Evolutionary conservation across 495 filamentous ascomycete species (phyloP).

Genomic region (Penicillium egyptiacum): DNA sequence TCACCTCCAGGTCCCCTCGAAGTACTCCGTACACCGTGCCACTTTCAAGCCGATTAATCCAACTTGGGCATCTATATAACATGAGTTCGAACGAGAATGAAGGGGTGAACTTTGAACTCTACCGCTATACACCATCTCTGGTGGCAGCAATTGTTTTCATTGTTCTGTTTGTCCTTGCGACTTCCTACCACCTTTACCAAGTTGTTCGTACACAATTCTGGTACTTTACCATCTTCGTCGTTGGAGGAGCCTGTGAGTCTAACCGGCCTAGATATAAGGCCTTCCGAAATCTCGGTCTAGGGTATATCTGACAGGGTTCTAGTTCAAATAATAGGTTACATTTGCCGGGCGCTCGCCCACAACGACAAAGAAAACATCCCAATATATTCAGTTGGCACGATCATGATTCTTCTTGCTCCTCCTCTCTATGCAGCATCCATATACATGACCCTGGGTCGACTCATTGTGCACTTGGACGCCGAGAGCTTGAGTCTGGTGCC

Average conservation of each 20-base stretch:
- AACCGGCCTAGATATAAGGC: neutral
- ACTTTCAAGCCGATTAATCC: neutral
- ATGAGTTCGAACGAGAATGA: neutral
- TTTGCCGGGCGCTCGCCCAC: constrained; percentile 43
- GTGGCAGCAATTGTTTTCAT: constrained; percentile 10
- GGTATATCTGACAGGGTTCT: neutral
- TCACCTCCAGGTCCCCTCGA: neutral
- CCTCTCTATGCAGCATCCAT: constrained; percentile 53
- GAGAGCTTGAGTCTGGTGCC: constrained; percentile 27
- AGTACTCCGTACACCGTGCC: neutral
- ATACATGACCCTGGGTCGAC: constrained; percentile 54
- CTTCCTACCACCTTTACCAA: constrained; percentile 11
- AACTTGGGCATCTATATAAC: neutral
- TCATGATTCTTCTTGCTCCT: constrained; percentile 42
- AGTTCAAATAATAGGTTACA: constrained; percentile 58
- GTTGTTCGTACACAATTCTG: constrained; percentile 51
- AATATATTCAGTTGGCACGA: constrained; percentile 30
- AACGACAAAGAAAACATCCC: constrained; percentile 13
- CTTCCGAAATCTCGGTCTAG: neutral
- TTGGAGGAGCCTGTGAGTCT: constrained; percentile 57
- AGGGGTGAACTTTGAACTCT: constrained; percentile 6
- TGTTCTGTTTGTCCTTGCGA: constrained; percentile 24
- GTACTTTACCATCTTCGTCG: constrained; percentile 60
- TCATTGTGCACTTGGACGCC: constrained; percentile 43
- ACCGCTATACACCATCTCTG: constrained; percentile 15